Percentiles rank a stretch among this genome's conserved stretches.
Evolutionary conservation across 2,329 filamentous ascomycete genomes (phyloP).

Genomic region (Clarireedia paspali): DNA sequence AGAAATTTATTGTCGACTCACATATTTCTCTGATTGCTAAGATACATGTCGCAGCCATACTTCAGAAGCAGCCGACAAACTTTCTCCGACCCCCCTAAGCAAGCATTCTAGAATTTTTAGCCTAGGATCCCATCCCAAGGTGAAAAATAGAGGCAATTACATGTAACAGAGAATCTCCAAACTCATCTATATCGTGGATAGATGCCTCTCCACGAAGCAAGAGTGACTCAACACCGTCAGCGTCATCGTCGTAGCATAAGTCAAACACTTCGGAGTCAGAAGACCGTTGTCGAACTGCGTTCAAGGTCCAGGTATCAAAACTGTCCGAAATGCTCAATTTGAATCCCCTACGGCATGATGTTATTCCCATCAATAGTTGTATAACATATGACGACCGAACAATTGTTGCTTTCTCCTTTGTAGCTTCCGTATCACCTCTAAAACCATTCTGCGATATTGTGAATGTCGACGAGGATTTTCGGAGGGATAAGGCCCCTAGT

Average conservation of each 20-base stretch:
- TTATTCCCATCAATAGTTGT: constrained; percentile 5
- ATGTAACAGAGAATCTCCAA: constrained; percentile 6
- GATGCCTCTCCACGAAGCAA: constrained; percentile 8
- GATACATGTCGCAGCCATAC: too few relatives aligned
- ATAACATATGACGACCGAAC: neutral
- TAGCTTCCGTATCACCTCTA: neutral
- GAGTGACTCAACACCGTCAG: constrained; percentile 2
- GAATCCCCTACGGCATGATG: constrained; percentile 9
- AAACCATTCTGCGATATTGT: neutral
- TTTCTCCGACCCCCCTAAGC: too few relatives aligned
- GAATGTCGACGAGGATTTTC: neutral
- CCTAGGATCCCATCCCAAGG: too few relatives aligned
- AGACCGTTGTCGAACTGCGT: constrained; percentile 4
- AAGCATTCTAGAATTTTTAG: too few relatives aligned
- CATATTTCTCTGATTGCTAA: too few relatives aligned
- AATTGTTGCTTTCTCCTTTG: neutral
- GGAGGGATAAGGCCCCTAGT: neutral
- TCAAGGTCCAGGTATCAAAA: constrained; percentile 3
- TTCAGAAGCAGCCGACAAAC: too few relatives aligned
- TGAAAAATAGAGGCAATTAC: neutral
- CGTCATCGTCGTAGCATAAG: neutral
- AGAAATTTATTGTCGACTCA: too few relatives aligned
- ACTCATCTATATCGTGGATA: constrained; percentile 2
- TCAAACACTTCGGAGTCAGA: neutral
- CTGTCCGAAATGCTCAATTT: neutral